These are phyloP conservation scores for Phyllostachys edulis DNA, from an alignment of 176 grass and related monocot genomes.

Conservation along the genomic window DNA sequence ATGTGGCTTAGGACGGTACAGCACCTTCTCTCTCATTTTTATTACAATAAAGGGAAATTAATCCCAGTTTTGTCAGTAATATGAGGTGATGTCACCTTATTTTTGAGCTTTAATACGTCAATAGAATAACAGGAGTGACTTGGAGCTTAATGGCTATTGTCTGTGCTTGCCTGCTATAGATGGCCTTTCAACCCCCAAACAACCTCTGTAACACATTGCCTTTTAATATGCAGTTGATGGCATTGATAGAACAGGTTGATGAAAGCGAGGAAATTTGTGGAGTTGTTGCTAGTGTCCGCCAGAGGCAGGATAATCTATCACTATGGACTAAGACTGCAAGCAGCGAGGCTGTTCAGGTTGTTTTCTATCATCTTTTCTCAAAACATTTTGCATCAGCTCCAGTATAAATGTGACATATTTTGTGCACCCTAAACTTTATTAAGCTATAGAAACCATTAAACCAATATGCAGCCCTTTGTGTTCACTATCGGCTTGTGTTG, in stretches of 20 bases:
- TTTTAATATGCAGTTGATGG: slow-evolving; percentile 70
- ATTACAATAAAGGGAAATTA: too few relatives aligned
- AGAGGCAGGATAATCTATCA: slow-evolving; percentile 84
- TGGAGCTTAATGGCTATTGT: too few relatives aligned
- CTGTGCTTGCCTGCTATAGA: not conserved
- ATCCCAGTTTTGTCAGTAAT: too few relatives aligned
- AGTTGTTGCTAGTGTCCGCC: slow-evolving; percentile 81
- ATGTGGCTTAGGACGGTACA: too few relatives aligned
- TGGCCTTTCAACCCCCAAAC: not conserved
- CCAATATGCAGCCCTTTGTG: too few relatives aligned
- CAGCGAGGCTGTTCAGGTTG: slow-evolving; percentile 97
- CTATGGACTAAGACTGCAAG: slow-evolving; percentile 86
- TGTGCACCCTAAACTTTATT: not conserved
- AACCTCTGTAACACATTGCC: not conserved
- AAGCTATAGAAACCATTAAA: too few relatives aligned
- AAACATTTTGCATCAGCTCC: not conserved
- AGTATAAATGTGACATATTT: not conserved
- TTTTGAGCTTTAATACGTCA: too few relatives aligned
- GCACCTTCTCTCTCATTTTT: too few relatives aligned
- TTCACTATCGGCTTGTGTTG: too few relatives aligned
- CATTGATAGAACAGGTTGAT: slow-evolving; percentile 90
- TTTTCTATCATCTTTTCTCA: not conserved
- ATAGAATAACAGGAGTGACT: too few relatives aligned
- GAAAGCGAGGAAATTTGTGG: slow-evolving; percentile 94
- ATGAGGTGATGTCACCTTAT: too few relatives aligned